Percentiles rank a stretch among this genome's conserved stretches.
Conservation (phyloP, 1,284 basidiomycete genomes). For the Vanrija sp. region DNA sequence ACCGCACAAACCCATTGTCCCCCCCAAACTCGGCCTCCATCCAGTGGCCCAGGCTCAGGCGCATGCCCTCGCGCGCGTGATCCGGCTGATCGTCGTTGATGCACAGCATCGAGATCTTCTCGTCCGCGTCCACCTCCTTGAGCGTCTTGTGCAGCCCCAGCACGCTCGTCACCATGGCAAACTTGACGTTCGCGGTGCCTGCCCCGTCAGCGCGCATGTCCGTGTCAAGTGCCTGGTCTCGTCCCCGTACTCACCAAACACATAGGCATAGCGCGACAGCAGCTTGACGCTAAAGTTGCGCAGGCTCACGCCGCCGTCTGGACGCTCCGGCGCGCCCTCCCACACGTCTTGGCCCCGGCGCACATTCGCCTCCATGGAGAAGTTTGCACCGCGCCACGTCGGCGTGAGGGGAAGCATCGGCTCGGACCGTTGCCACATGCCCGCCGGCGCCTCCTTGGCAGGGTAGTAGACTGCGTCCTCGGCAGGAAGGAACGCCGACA, state of each 20-base stretch:
- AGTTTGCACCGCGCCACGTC: conserved; percentile 28
- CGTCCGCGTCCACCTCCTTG: conserved; percentile 5
- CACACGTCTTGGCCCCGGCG: conserved; percentile 34
- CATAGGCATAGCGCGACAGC: conserved; percentile 38
- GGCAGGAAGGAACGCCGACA: conserved; percentile 43
- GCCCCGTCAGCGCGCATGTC: neutral
- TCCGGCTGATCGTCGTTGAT: conserved; percentile 43
- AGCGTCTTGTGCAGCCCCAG: conserved; percentile 17
- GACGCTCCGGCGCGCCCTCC: conserved; percentile 13
- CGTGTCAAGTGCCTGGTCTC: neutral
- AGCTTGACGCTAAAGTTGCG: conserved; percentile 38
- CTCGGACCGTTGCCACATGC: conserved; percentile 26
- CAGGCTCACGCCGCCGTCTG: conserved; percentile 24
- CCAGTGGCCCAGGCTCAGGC: conserved; percentile 17
- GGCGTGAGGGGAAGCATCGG: conserved; percentile 31
- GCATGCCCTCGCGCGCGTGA: neutral
- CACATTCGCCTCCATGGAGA: conserved; percentile 22
- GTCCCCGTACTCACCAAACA: conserved; percentile 22
- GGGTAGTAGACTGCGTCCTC: conserved; percentile 16
- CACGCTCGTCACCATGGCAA: conserved; percentile 22
- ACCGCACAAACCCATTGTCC: conserved; percentile 10
- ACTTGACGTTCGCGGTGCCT: conserved; percentile 1
- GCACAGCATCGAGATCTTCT: conserved; percentile 28
- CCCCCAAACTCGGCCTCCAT: conserved; percentile 25
- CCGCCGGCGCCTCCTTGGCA: conserved; percentile 1